Percentiles rank a stretch among this genome's conserved stretches.
These are phyloP conservation scores for Dacryopinax spathularia DNA, from an alignment of 768 basidiomycete genomes.

Conservation along the genomic window DNA sequence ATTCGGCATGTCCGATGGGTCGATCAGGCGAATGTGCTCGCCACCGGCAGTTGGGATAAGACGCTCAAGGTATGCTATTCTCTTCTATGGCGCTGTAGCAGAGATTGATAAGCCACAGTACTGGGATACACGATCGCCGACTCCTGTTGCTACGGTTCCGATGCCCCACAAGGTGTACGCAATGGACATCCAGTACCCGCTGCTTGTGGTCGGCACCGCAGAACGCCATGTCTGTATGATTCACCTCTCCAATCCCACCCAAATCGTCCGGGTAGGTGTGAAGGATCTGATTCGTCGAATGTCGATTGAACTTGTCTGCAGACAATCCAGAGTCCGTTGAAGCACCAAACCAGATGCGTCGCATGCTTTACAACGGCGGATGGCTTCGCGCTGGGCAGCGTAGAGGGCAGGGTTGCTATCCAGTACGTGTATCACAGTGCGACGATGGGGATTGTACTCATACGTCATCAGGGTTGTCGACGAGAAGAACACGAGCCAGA, in stretches of 20 bases:
- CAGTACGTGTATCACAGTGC: conserved; percentile 49
- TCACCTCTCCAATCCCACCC: conserved; percentile 69
- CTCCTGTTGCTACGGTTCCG: conserved; percentile 59
- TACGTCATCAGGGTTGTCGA: conserved; percentile 53
- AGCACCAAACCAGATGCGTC: conserved; percentile 83
- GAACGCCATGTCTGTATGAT: conserved; percentile 84
- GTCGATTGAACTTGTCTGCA: conserved; percentile 21
- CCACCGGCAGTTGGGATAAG: conserved; percentile 97
- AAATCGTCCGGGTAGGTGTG: conserved; percentile 52
- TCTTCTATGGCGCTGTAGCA: neutral
- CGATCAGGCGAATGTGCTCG: conserved; percentile 65
- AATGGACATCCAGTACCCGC: conserved; percentile 63
- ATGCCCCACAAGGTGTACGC: conserved; percentile 87
- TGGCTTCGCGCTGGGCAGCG: conserved; percentile 73
- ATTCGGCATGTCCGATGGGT: conserved; percentile 73
- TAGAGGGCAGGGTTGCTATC: conserved; percentile 86
- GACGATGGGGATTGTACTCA: neutral
- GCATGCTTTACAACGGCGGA: conserved; percentile 67
- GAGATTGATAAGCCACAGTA: conserved; percentile 40
- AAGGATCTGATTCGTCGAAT: neutral
- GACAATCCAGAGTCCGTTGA: conserved; percentile 74
- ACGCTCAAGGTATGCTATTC: conserved; percentile 61
- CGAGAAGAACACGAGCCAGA: conserved; percentile 65
- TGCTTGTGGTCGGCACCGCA: conserved; percentile 86
- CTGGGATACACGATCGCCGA: conserved; percentile 75